A percentile compares a stretch with the other conserved stretches of the same genome.
phyloP scores from a whole-genome alignment of 176 grass and related monocot species.

The Carex littledalei region DNA sequence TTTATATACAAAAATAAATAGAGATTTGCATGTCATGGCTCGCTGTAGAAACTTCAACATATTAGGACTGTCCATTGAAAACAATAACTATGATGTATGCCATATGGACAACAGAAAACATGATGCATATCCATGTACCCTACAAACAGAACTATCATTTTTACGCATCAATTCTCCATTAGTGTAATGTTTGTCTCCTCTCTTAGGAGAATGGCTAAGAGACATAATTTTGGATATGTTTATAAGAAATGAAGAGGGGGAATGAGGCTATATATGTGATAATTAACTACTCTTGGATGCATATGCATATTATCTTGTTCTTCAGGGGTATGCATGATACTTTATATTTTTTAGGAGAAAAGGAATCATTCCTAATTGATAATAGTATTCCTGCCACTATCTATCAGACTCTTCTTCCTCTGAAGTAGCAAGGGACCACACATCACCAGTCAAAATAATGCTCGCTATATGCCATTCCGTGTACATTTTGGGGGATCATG shows the following conservation, averaged over 20 bases:
- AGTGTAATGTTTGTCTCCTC: background rate
- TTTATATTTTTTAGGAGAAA: background rate
- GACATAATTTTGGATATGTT: background rate
- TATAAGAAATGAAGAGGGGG: background rate
- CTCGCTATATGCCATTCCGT: conserved; percentile 37
- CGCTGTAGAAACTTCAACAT: background rate
- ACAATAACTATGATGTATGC: background rate
- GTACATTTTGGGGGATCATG: conserved; percentile 33
- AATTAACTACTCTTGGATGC: background rate
- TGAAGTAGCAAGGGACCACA: background rate
- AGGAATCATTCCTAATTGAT: background rate
- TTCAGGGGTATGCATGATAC: background rate
- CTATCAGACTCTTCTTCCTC: background rate
- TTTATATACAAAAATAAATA: background rate
- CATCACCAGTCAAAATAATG: conserved; percentile 1
- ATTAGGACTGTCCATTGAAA: background rate
- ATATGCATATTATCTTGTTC: background rate
- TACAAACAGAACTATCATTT: background rate
- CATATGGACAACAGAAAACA: background rate
- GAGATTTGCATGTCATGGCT: background rate
- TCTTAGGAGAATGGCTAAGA: background rate
- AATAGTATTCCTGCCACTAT: background rate
- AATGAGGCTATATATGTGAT: background rate
- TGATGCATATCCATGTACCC: background rate
- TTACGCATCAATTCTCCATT: background rate